Conservation (phyloP, 2,329 filamentous ascomycete species). For the Tolypocladium album region DNA sequence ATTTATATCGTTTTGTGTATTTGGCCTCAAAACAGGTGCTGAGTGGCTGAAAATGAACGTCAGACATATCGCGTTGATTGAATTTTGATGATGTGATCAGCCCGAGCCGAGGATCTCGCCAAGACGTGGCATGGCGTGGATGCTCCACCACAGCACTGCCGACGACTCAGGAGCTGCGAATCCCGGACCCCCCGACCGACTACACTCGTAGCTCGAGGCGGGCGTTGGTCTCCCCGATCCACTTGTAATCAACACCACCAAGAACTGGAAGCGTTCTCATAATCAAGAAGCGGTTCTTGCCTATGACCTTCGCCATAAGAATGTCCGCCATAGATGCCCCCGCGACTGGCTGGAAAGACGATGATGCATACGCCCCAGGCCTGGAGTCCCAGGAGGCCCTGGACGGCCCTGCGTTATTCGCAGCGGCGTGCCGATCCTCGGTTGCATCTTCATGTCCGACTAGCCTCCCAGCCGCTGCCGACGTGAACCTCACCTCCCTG, state of each 20-base stretch:
- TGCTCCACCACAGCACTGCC: background rate
- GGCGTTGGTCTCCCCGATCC: background rate
- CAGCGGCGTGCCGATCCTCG: background rate
- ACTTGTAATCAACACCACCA: background rate
- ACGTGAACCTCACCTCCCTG: background rate
- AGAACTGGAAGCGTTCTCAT: background rate
- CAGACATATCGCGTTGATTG: background rate
- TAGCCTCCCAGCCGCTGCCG: background rate
- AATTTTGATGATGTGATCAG: background rate
- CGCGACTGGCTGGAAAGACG: background rate
- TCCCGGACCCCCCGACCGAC: background rate
- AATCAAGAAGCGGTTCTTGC: background rate
- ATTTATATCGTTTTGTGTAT: background rate
- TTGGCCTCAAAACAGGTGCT: background rate
- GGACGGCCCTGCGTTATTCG: background rate
- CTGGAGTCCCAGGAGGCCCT: background rate
- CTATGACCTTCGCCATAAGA: background rate
- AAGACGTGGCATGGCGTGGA: background rate
- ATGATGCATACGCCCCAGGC: background rate
- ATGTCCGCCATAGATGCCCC: background rate
- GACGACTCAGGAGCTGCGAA: background rate
- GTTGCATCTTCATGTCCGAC: background rate
- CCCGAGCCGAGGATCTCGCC: background rate
- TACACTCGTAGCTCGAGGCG: background rate
- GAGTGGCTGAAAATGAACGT: background rate